A percentile compares a stretch with the other conserved stretches of the same genome.
These are phyloP conservation scores for Gonapodya prolifera DNA, from an alignment of 192 early-diverging fungal species.

Conservation along the genomic window DNA sequence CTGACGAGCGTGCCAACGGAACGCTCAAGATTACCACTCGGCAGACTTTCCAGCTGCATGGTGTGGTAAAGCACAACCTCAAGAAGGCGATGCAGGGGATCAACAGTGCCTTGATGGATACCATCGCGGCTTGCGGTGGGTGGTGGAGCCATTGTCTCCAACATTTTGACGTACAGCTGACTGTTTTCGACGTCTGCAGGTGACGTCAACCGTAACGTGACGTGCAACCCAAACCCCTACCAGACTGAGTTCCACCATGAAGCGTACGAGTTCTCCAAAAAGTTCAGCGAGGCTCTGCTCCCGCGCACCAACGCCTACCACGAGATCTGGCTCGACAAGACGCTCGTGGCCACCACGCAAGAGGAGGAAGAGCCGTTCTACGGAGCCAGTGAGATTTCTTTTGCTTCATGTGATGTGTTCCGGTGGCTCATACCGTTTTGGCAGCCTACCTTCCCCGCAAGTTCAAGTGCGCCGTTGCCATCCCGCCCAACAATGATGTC, in stretches of 20 bases:
- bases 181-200: not conserved
- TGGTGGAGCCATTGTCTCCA: not conserved
- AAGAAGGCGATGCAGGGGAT: conserved; percentile 81
- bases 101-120: conserved; percentile 81
- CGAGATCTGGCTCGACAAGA: conserved; percentile 94
- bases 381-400: conserved; percentile 40
- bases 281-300: conserved; percentile 64
- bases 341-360: conserved; percentile 66
- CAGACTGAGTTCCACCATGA: conserved; percentile 59
- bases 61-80: conserved; percentile 81
- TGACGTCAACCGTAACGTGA: conserved; percentile 96
- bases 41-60: conserved; percentile 95
- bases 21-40: conserved; percentile 91
- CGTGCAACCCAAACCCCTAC: conserved; percentile 78
- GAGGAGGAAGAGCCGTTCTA: conserved; percentile 87
- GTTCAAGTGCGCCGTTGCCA: conserved; percentile 88
- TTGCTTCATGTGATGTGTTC: no score
- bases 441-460: conserved; percentile 83
- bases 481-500: conserved; percentile 93
- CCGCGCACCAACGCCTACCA: conserved; percentile 85
- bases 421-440: no score
- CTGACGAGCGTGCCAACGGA: conserved; percentile 69
- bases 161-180: not conserved
- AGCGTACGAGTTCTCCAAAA: conserved; percentile 55
- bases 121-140: conserved; percentile 82